Conservation (phyloP, 164 flowering plant species). For the Kalanchoe fedtschenkoi region DNA sequence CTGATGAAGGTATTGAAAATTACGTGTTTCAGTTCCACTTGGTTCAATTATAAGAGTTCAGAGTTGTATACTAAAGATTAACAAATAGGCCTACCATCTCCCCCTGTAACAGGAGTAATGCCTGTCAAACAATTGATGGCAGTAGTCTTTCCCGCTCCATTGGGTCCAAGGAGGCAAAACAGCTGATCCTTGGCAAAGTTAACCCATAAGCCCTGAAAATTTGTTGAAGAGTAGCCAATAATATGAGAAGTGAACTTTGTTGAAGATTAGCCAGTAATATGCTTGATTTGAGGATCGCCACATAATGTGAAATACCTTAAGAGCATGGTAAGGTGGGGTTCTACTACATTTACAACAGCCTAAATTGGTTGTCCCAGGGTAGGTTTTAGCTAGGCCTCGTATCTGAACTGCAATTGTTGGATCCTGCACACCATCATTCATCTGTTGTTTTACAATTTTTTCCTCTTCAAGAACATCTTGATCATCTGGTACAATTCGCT, state of each 20-base stretch:
- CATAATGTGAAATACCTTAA: slow-evolving; percentile 37
- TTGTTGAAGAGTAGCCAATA: neutral
- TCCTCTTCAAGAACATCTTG: slow-evolving; percentile 91
- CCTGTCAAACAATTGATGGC: slow-evolving; percentile 94
- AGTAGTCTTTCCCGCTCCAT: slow-evolving; percentile 99
- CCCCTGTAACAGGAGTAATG: slow-evolving; percentile 78
- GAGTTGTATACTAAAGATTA: neutral
- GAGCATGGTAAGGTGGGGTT: slow-evolving; percentile 76
- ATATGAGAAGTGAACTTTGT: neutral
- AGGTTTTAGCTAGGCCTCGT: slow-evolving; percentile 77
- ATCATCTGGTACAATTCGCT: slow-evolving; percentile 52
- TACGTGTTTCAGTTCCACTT: neutral
- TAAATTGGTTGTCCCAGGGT: slow-evolving; percentile 55
- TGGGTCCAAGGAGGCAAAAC: slow-evolving; percentile 98
- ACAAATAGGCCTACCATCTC: slow-evolving; percentile 61
- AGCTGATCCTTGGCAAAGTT: slow-evolving; percentile 80
- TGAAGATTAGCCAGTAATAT: neutral
- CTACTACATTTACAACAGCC: slow-evolving; percentile 68
- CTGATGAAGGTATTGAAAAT: slow-evolving; percentile 29
- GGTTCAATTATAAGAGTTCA: neutral
- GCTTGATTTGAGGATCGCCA: neutral
- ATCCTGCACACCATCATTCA: slow-evolving; percentile 34
- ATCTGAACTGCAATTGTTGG: slow-evolving; percentile 78
- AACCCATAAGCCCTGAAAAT: slow-evolving; percentile 79
- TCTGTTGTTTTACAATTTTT: slow-evolving; percentile 54